Conservation (phyloP, 2,329 filamentous ascomycete genomes). For the Boeremia lycopersici region DNA sequence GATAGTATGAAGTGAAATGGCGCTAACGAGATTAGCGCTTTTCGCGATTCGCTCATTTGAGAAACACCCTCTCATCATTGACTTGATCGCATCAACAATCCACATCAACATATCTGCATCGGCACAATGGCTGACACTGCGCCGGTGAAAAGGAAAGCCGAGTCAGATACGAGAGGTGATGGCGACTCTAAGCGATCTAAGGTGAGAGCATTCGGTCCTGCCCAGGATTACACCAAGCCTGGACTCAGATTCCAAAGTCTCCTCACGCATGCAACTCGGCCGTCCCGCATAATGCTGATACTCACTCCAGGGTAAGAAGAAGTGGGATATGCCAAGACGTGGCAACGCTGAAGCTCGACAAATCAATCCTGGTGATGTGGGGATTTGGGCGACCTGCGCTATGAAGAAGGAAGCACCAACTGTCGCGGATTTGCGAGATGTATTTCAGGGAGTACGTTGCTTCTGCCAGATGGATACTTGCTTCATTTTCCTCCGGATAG, state of each 20-base stretch:
- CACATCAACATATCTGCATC: background rate
- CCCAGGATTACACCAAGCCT: conserved; percentile 11
- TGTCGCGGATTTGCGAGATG: conserved; percentile 66
- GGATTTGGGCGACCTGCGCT: conserved; percentile 80
- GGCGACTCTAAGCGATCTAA: conserved; percentile 45
- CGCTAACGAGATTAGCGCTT: conserved; percentile 6
- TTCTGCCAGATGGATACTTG: background rate
- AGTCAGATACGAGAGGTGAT: conserved; percentile 29
- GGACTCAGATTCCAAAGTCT: conserved; percentile 19
- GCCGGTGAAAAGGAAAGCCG: conserved; percentile 48
- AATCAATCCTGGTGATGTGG: conserved; percentile 71
- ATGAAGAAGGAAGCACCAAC: conserved; percentile 74
- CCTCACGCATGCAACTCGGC: conserved; percentile 28
- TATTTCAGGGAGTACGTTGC: conserved; percentile 68
- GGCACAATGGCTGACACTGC: conserved; percentile 23
- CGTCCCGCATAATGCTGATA: conserved; percentile 23
- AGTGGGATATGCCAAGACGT: conserved; percentile 51
- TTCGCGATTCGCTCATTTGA: background rate
- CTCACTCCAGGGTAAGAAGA: conserved; percentile 48
- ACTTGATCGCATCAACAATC: background rate
- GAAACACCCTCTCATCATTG: background rate
- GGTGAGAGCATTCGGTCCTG: conserved; percentile 38
- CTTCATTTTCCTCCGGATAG: background rate
- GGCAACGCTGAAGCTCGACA: conserved; percentile 37
- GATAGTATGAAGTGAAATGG: background rate